Conservation (phyloP, 208 protist species). For the Leptomonas seymouri region DNA sequence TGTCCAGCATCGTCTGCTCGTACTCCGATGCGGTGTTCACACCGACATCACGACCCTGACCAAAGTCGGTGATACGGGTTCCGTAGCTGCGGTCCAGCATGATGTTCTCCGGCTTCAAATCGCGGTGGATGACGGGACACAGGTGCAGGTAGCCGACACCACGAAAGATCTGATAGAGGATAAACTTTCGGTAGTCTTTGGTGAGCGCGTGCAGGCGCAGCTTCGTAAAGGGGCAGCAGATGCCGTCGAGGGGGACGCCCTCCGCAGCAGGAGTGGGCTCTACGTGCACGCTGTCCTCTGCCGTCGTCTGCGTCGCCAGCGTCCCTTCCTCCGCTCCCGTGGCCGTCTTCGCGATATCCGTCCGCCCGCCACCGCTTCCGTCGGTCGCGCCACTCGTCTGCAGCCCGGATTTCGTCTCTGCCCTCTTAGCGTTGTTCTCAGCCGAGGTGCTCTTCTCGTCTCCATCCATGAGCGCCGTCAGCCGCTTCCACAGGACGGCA, state of each 20-base stretch:
- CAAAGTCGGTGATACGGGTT: slow-evolving; percentile 97
- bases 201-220: slow-evolving; percentile 90
- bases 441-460: background rate
- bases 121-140: slow-evolving; percentile 90
- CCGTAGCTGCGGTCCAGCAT: slow-evolving; percentile 92
- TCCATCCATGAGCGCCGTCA: slow-evolving; percentile 1
- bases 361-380: background rate
- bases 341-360: background rate
- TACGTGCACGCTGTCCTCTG: slow-evolving; percentile 7
- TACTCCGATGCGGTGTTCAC: slow-evolving; percentile 36
- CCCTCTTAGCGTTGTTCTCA: background rate
- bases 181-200: slow-evolving; percentile 96
- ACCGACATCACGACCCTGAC: slow-evolving; percentile 92
- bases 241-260: slow-evolving; percentile 2
- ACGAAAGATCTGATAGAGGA: slow-evolving; percentile 97
- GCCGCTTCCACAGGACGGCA: slow-evolving; percentile 1
- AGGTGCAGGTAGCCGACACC: slow-evolving; percentile 95
- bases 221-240: slow-evolving; percentile 44
- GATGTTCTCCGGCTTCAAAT: slow-evolving; percentile 94
- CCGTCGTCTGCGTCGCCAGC: background rate
- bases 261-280: background rate
- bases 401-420: background rate
- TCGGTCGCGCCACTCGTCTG: background rate
- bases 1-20: slow-evolving; percentile 73
- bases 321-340: background rate